Evolutionary conservation across 345 rosid genomes (phyloP).

Genomic region (Nasturtium officinale): DNA sequence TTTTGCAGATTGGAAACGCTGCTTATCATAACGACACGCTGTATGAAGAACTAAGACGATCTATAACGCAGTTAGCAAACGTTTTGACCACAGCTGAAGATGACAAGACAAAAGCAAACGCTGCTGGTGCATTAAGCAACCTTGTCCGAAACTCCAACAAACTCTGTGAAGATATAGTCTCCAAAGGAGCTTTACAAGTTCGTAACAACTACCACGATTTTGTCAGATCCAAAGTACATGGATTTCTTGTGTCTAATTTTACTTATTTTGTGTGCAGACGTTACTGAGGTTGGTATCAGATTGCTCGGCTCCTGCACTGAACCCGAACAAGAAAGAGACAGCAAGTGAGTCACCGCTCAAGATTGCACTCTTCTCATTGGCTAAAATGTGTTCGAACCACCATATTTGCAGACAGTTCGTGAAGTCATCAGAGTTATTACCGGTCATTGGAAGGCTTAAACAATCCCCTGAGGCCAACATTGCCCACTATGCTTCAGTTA

Average conservation of each 20-base stretch:
- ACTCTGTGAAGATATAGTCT: constrained; percentile 87
- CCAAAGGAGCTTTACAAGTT: constrained; percentile 96
- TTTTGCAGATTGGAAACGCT: constrained; percentile 83
- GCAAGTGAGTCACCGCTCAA: constrained; percentile 84
- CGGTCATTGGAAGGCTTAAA: constrained; percentile 71
- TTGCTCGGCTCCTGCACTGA: constrained; percentile 68
- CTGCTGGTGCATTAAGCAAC: constrained; percentile 96
- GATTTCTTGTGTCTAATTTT: not conserved
- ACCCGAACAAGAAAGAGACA: constrained; percentile 70
- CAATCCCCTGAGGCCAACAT: constrained; percentile 86
- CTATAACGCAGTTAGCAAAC: constrained; percentile 80
- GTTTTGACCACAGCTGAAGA: constrained; percentile 77
- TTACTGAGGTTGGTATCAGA: constrained; percentile 74
- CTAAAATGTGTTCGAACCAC: constrained; percentile 83
- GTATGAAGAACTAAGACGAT: constrained; percentile 82
- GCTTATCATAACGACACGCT: constrained; percentile 85
- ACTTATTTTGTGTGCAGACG: constrained; percentile 53
- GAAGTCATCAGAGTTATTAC: constrained; percentile 72
- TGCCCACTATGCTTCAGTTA: constrained; percentile 78
- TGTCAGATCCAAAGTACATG: not conserved
- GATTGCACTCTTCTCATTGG: constrained; percentile 89
- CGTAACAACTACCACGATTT: not conserved
- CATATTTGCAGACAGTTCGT: constrained; percentile 73
- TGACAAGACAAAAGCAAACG: constrained; percentile 97
- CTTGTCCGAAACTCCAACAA: constrained; percentile 92